Evolutionary conservation across 2,329 filamentous ascomycete genomes (phyloP).

Genomic region (Biscogniauxia marginata): DNA sequence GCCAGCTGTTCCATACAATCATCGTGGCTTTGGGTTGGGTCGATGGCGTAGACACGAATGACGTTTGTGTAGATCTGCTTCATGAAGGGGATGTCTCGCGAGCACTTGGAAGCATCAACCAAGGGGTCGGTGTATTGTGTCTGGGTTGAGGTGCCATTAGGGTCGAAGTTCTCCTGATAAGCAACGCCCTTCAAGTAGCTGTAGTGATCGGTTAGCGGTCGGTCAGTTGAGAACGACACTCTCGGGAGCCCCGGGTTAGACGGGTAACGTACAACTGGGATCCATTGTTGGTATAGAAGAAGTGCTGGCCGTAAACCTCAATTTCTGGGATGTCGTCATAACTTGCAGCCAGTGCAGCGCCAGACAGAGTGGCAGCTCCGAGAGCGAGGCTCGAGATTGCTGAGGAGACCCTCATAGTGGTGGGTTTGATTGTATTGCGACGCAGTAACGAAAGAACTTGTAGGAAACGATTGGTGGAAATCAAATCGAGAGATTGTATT

Average conservation of each 20-base stretch:
- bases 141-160: conserved; percentile 46
- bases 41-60: conserved; percentile 92
- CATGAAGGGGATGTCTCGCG: conserved; percentile 82
- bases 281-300: conserved; percentile 53
- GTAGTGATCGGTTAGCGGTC: conserved; percentile 16
- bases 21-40: conserved; percentile 75
- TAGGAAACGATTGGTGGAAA: not conserved
- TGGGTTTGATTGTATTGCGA: not conserved
- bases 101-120: conserved; percentile 67
- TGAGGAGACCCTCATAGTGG: conserved; percentile 29
- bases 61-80: conserved; percentile 80
- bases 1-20: conserved; percentile 82
- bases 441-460: not conserved
- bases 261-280: conserved; percentile 59
- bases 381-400: conserved; percentile 21
- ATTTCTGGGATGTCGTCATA: conserved; percentile 32
- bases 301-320: conserved; percentile 33
- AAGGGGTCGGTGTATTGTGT: conserved; percentile 78
- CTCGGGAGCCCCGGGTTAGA: not conserved
- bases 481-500: not conserved
- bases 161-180: conserved; percentile 79
- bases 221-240: not conserved
- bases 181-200: conserved; percentile 86
- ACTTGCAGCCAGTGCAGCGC: conserved; percentile 25
- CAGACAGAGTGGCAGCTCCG: conserved; percentile 26